A percentile compares a stretch with the other conserved stretches of the same genome.
These are phyloP conservation scores for Aureobasidium vineae DNA, from an alignment of 2,329 filamentous ascomycete genomes.

Conservation along the genomic window DNA sequence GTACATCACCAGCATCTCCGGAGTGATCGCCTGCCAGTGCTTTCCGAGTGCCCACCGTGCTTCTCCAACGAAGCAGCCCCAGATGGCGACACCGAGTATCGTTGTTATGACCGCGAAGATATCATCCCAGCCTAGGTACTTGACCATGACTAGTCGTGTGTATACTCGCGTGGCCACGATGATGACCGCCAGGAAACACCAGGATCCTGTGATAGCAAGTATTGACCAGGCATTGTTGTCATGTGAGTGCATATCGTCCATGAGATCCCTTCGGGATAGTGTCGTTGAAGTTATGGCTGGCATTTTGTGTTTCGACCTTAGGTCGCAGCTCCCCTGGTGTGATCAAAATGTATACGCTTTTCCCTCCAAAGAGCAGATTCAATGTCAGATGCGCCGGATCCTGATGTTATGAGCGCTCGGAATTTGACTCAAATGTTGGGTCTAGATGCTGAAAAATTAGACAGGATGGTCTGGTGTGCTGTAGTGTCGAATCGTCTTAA, in stretches of 20 bases:
- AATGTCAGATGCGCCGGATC: neutral
- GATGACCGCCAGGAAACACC: slow-evolving; percentile 28
- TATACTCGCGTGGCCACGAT: slow-evolving; percentile 25
- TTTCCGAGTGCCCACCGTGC: slow-evolving; percentile 49
- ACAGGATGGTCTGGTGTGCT: neutral
- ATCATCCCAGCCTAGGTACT: slow-evolving; percentile 52
- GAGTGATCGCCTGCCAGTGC: slow-evolving; percentile 39
- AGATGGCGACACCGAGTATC: slow-evolving; percentile 38
- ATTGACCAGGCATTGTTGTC: slow-evolving; percentile 28
- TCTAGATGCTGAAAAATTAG: neutral
- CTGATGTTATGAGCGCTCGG: too few relatives aligned
- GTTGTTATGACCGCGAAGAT: slow-evolving; percentile 46
- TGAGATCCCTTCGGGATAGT: neutral
- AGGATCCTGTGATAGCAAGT: slow-evolving; percentile 28
- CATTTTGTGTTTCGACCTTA: slow-evolving; percentile 9
- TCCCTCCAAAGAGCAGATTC: too few relatives aligned
- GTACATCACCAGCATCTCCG: slow-evolving; percentile 39
- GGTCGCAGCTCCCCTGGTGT: neutral
- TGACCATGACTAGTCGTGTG: slow-evolving; percentile 50
- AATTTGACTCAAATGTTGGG: neutral
- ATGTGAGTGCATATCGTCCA: slow-evolving; percentile 11
- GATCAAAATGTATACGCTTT: neutral
- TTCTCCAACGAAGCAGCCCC: slow-evolving; percentile 48
- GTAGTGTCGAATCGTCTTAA: neutral
- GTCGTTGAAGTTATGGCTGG: neutral